phyloP scores from a whole-genome alignment of 331 rosid species.

The Cucumis variabilis region DNA sequence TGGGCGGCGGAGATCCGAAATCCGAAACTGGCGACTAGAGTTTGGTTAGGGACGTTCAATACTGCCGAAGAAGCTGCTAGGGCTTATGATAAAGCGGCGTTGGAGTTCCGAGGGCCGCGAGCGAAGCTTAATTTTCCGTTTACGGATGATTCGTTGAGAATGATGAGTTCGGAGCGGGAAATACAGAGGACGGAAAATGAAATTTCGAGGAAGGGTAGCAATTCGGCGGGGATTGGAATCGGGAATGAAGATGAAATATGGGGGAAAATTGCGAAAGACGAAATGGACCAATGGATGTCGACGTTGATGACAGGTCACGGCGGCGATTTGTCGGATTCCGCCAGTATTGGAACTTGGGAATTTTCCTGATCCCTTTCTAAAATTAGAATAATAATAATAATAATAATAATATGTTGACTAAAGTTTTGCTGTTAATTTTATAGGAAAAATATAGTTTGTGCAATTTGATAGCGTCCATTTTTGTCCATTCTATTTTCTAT shows the following conservation, averaged over 20 bases:
- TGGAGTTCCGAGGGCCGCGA: constrained; percentile 74
- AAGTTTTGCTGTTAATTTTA: not conserved
- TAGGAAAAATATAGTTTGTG: not conserved
- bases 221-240: not conserved
- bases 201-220: not conserved
- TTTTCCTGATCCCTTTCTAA: constrained; percentile 15
- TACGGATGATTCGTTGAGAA: constrained; percentile 45
- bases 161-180: not conserved
- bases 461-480: too few relatives aligned
- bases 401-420: not conserved
- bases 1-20: constrained; percentile 78
- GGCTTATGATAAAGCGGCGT: constrained; percentile 68
- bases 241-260: constrained; percentile 45
- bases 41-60: constrained; percentile 66
- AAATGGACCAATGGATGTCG: constrained; percentile 47
- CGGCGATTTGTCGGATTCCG: constrained; percentile 53
- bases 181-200: constrained; percentile 24
- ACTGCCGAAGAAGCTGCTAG: constrained; percentile 68
- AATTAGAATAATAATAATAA: not conserved
- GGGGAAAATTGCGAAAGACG: constrained; percentile 45
- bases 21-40: constrained; percentile 58
- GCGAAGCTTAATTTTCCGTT: constrained; percentile 73
- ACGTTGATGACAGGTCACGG: constrained; percentile 53
- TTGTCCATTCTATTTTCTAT: too few relatives aligned
- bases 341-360: constrained; percentile 35